Evolutionary conservation across 305 asterid species (phyloP), one percentile per base, ranked within the genome.

Genomic region (Fraxinus dipetala): DNA sequence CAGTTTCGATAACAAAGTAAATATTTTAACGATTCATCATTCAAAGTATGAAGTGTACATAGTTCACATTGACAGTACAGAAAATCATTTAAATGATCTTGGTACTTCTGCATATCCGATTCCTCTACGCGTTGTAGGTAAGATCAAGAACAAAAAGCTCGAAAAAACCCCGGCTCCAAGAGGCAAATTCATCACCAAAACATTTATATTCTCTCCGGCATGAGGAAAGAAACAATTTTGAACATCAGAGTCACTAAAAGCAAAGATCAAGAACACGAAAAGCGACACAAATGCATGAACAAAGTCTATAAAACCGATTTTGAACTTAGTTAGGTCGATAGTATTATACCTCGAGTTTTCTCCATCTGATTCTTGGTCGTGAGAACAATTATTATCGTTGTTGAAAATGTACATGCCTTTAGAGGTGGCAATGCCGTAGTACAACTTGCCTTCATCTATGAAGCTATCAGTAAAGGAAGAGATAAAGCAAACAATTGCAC

Each of bases 111-210:
- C 91, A 72, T 82, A 86, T 16, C 94, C 95, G 43, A 91, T 85
- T 30, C 97, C 97, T 77, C 91, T 83, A 0, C 97, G 90, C 5
- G 89, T 87, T 16, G 94, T 86, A 0, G 94, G 97, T 43, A 91
- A 90, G 43, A 91, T 63, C 70, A 83, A 26, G 83, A 93, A 89
- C 84, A 93, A 75, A 84, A 90, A 86, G 84, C 89, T 90, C 2
- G 95, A 75, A 30, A 89, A 78, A 32, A 87, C 10, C 75, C 94
- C 95, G 20, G 87, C 92, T 16, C 88, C 97, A 34, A 93, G 74
- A 0, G 95, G 97, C 88, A 91, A 75, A 80, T 90, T 89, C 88
- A 88, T 80, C 81, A 87, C 82, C 91, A 90, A 45, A 22, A 48
- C 91, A 78, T 85, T 84, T 87, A 88, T 48, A 38, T 91, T 77